Evolutionary conservation across 345 rosid genomes (phyloP), one percentile per base, ranked within the genome.

Genomic region (Salix koriyanagi): DNA sequence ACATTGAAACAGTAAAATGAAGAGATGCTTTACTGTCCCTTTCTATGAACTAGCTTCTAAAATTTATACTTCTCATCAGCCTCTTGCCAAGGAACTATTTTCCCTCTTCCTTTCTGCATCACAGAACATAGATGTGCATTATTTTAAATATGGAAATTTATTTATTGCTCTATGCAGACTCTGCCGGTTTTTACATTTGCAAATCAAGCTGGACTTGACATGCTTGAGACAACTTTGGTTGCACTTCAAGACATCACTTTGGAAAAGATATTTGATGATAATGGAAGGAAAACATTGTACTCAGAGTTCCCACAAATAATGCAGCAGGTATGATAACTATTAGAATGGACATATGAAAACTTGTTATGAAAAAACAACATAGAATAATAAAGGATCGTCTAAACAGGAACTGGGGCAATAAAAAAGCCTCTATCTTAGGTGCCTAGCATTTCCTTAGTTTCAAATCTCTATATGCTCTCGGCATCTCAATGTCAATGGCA

Each of bases 221-320:
- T 80, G 83, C 79, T 80, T 2, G 83, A 80, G 67, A 80, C 83
- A 75, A 80, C 83, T 21, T 80, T 80, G 75, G 79, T 80, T 54
- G 83, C 79, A 21, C 76, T 79, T 68, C 82, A 79, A 69, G 82
- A 79, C 74, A 79, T 79, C 70, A 74, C 77, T 62, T 69, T 79
- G 70, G 78, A 79, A 62, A 80, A 80, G 65, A 75, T 80, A 69
- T 80, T 80, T 56, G 83, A 80, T 70, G 83, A 80, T 37, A 75
- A 75, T 70, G 83, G 79, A 64, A 70, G 79, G 79, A 80, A 80
- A 66, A 75, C 68, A 6, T 71, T 80, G 72, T 75, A 76, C 76
- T 75, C 83, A n/a, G 83, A 80, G 65, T 80, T 80, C 48, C 83
- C 83, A 37, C 83, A 80, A 37, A 80, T 80, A 80, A 80, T 75